Evolutionary conservation across 176 grass and related monocot species (phyloP), one percentile per base, ranked within the genome.

Genomic region (Raddia guianensis): DNA sequence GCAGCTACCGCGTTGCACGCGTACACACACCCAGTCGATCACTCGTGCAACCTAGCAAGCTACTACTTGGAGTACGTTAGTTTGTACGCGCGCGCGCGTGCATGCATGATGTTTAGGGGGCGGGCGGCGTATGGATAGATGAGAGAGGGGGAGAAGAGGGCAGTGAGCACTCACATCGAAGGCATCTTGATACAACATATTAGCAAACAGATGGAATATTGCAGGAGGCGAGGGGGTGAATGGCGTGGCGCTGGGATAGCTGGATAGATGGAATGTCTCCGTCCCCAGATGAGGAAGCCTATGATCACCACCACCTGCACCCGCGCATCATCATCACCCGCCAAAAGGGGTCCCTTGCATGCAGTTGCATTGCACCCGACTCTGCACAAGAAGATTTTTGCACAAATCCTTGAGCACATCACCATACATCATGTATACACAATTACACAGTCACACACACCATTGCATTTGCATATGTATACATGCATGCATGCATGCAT

Each of bases 121-220:
- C n/a, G n/a, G n/a, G n/a, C n/a, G n/a, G n/a, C n/a, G n/a, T 27
- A 27, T 27, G 27, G 72, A 80, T 16, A 12, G 46, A 66, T 12
- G 37, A 67, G 66, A 86, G 50, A 66, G 15, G 32, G 8, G 60
- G 63, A 43, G 16, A 14, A 64, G 49, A 13, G 15, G n/a, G 77
- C 78, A 88, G 87, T 95, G 96, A 95, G 81, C 86, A 85, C 92
- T 99, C 96, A 95, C 93, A 95, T 99, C 96, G 86, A 80, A 82
- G 86, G 91, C 91, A 94, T 90, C 83, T 86, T 76, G 87, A 91
- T 89, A 92, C 95, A 90, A 89, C 86, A 71, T 87, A 89, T 80
- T 86, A 99, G 90, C 90, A 93, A 99, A 95, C 88, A 95, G 91
- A 95, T 87, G 89, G 88, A 93, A 99, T 93, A 88, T 95, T 88